Conservation (phyloP, 805 yeast species). For the Saccharomyces cerevisiae region DNA sequence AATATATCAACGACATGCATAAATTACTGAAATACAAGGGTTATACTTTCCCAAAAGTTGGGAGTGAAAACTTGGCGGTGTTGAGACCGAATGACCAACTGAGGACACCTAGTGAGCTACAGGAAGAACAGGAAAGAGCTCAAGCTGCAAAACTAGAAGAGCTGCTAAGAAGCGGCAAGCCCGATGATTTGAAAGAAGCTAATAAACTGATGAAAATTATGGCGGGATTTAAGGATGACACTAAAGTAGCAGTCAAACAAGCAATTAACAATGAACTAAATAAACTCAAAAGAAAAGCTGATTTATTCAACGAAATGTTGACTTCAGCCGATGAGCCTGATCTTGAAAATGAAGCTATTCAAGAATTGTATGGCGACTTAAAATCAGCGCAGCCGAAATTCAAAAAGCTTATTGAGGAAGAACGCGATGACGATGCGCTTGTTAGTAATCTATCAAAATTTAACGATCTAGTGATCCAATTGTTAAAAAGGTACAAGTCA, state of each 20-base stretch:
- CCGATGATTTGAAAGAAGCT: constrained; percentile 92
- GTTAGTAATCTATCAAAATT: constrained; percentile 57
- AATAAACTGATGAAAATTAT: constrained; percentile 93
- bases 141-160: constrained; percentile 95
- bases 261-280: constrained; percentile 78
- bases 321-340: constrained; percentile 36
- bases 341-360: constrained; percentile 52
- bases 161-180: constrained; percentile 88
- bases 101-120: constrained; percentile 82
- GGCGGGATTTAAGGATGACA: constrained; percentile 94
- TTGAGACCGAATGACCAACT: constrained; percentile 81
- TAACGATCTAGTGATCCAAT: constrained; percentile 66
- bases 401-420: constrained; percentile 76
- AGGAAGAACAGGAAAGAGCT: constrained; percentile 84
- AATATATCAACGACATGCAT: constrained; percentile 92
- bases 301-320: constrained; percentile 81
- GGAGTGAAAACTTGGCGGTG: constrained; percentile 86
- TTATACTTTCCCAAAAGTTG: constrained; percentile 85
- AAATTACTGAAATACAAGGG: constrained; percentile 83
- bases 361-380: constrained; percentile 68
- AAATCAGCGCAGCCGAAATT: constrained; percentile 83
- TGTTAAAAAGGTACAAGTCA: constrained; percentile 57
- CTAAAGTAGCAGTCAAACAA: constrained; percentile 53
- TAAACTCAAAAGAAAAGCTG: constrained; percentile 76
- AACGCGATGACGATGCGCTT: constrained; percentile 57